Evolutionary conservation across 305 asterid species (phyloP).

Genomic region (Solanum hybrid): DNA sequence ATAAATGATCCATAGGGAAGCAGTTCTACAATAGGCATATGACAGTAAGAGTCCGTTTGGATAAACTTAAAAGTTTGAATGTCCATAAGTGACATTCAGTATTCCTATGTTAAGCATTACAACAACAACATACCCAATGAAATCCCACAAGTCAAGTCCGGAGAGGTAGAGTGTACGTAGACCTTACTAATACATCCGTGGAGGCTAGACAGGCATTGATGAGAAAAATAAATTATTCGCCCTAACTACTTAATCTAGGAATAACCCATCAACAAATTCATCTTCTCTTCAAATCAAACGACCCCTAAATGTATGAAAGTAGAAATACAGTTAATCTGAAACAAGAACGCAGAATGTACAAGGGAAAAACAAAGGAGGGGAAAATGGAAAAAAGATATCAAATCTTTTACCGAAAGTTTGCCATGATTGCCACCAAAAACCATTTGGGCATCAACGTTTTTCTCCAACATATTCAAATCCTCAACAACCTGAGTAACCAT

Average conservation of each 20-base stretch:
- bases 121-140: neutral
- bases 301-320: too few species aligned
- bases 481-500: conserved; percentile 64
- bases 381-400: neutral
- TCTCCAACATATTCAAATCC: conserved; percentile 68
- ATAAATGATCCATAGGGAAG: neutral
- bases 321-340: neutral
- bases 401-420: conserved; percentile 37
- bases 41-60: neutral
- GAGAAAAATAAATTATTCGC: too few species aligned
- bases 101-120: neutral
- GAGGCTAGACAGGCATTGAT: too few species aligned
- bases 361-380: neutral
- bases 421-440: conserved; percentile 82
- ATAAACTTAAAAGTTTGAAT: too few species aligned
- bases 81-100: neutral
- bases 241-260: too few species aligned
- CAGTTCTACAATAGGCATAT: neutral
- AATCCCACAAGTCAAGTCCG: neutral
- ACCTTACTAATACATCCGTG: neutral
- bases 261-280: too few species aligned
- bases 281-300: fast-evolving
- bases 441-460: conserved; percentile 43
- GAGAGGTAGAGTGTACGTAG: neutral
- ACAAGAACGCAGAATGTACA: neutral